phyloP scores from a whole-genome alignment of 169 alveolate genomes.

The Plasmodium cynomolgi region DNA sequence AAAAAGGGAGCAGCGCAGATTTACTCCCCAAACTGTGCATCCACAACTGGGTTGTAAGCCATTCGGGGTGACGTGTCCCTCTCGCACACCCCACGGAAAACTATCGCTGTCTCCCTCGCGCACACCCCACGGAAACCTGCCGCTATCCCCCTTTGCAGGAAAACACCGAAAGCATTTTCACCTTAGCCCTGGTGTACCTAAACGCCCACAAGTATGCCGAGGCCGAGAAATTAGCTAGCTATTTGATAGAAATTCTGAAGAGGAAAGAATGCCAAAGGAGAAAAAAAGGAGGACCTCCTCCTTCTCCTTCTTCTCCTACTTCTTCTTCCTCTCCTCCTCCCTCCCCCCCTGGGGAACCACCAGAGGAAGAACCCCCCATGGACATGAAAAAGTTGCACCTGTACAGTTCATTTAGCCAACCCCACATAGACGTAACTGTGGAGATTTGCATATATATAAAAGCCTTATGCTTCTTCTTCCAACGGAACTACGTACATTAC shows the following conservation, averaged over 20 bases:
- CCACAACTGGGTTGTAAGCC: neutral
- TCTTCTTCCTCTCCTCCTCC: neutral
- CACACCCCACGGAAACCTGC: neutral
- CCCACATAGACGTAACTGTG: constrained; percentile 4
- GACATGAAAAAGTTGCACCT: constrained; percentile 16
- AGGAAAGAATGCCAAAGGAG: neutral
- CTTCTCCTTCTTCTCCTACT: neutral
- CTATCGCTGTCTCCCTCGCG: neutral
- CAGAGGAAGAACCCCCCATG: constrained; percentile 7
- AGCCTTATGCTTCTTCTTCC: constrained; percentile 46
- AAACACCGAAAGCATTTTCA: constrained; percentile 51
- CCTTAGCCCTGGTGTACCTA: constrained; percentile 17
- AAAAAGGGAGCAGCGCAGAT: neutral
- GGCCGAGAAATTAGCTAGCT: constrained; percentile 7
- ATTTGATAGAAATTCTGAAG: constrained; percentile 19
- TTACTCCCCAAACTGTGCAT: neutral
- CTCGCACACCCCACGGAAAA: neutral
- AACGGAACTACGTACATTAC: constrained; percentile 41
- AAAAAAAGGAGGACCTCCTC: neutral
- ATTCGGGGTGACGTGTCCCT: too few species aligned
- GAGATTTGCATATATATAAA: constrained; percentile 61
- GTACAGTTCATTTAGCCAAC: constrained; percentile 24
- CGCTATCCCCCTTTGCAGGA: neutral
- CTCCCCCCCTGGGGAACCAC: neutral
- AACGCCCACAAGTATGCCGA: constrained; percentile 38